Evolutionary conservation across 2,329 filamentous ascomycete genomes (phyloP).

Genomic region (Penicillium brevicompactum): DNA sequence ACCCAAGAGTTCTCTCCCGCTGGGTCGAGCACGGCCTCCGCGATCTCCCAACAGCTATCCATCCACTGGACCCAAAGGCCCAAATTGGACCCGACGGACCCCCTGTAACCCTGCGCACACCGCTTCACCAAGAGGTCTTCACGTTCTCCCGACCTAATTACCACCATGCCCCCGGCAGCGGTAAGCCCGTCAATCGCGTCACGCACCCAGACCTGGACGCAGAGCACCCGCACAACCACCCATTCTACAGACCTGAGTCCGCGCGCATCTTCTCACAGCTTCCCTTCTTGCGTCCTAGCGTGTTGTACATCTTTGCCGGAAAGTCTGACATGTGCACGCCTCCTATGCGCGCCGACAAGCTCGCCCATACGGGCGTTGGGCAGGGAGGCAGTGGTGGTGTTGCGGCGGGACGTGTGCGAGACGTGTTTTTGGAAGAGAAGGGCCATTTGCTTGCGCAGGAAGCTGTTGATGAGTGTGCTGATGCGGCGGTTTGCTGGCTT

Average conservation of each 20-base stretch:
- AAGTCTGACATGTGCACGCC: slow-evolving; percentile 45
- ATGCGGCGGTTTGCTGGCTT: slow-evolving; percentile 60
- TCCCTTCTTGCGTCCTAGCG: slow-evolving; percentile 48
- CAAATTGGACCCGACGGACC: slow-evolving; percentile 28
- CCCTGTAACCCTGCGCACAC: slow-evolving; percentile 71
- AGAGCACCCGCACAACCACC: slow-evolving; percentile 30
- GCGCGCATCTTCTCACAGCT: slow-evolving; percentile 41
- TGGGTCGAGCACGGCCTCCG: slow-evolving; percentile 76
- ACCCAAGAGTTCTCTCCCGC: slow-evolving; percentile 72
- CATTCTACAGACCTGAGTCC: slow-evolving; percentile 50
- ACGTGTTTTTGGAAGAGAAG: slow-evolving; percentile 63
- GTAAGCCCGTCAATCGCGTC: slow-evolving; percentile 40
- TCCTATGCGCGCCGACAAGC: slow-evolving; percentile 43
- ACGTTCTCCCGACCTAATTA: slow-evolving; percentile 52
- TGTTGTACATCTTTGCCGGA: slow-evolving; percentile 49
- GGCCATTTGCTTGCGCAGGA: slow-evolving; percentile 89
- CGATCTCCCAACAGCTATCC: slow-evolving; percentile 64
- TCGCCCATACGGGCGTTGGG: slow-evolving; percentile 42
- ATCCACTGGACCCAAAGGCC: slow-evolving; percentile 31
- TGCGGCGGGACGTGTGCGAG: slow-evolving; percentile 68
- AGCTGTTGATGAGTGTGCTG: slow-evolving; percentile 66
- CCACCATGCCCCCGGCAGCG: slow-evolving; percentile 59
- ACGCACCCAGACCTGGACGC: slow-evolving; percentile 51
- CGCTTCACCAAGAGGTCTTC: slow-evolving; percentile 81
- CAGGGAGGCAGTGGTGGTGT: slow-evolving; percentile 53